A percentile compares a stretch with the other conserved stretches of the same genome.
Evolutionary conservation across 2,329 filamentous ascomycete genomes (phyloP).

Genomic region (Tothia fuscella): DNA sequence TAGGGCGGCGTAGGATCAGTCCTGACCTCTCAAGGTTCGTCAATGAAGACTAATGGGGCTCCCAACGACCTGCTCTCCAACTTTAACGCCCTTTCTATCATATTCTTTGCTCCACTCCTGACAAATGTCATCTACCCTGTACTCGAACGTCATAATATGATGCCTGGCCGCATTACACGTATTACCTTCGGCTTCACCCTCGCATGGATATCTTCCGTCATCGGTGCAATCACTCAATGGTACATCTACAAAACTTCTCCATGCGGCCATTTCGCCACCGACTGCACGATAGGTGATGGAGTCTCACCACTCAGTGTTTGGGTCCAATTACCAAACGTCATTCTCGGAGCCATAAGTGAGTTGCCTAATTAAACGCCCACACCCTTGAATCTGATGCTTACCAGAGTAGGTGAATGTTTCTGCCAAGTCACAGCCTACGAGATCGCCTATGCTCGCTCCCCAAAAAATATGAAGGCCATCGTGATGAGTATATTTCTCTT

Average conservation of each 20-base stretch:
- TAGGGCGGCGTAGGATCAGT: constrained; percentile 27
- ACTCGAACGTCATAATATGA: constrained; percentile 30
- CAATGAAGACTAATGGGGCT: constrained; percentile 28
- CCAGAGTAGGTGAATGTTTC: constrained; percentile 17
- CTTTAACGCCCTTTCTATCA: constrained; percentile 40
- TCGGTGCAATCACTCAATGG: constrained; percentile 30
- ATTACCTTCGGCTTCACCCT: constrained; percentile 41
- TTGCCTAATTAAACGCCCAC: too few species aligned
- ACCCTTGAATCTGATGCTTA: too few species aligned
- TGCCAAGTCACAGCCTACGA: constrained; percentile 28
- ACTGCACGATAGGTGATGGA: constrained; percentile 23
- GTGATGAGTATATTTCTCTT: constrained; percentile 32
- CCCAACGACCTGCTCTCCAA: constrained; percentile 40
- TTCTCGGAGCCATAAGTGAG: too few species aligned
- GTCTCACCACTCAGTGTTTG: constrained; percentile 31
- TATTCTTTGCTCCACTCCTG: constrained; percentile 34
- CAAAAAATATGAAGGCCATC: constrained; percentile 30
- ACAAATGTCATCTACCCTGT: constrained; percentile 38
- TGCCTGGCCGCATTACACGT: constrained; percentile 37
- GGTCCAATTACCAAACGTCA: constrained; percentile 30
- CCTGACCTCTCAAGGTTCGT: constrained; percentile 31
- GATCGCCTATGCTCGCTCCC: constrained; percentile 32
- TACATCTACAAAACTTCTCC: constrained; percentile 35
- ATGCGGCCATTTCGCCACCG: constrained; percentile 30
- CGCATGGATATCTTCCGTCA: constrained; percentile 33